Conservation (phyloP, 768 basidiomycete genomes). For the Hortiboletus campestris region DNA sequence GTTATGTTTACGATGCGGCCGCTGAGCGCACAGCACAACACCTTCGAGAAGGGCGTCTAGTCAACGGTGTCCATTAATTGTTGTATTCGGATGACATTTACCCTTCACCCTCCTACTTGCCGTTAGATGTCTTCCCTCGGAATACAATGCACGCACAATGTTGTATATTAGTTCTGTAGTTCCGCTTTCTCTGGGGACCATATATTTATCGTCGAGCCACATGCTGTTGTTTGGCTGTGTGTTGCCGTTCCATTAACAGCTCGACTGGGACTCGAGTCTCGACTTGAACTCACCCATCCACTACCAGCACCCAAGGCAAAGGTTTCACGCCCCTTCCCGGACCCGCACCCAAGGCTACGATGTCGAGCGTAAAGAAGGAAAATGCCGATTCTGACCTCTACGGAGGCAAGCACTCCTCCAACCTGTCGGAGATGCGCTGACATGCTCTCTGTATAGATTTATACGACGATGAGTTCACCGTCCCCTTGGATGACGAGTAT, state of each 20-base stretch:
- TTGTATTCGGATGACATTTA: not conserved
- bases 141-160: slow-evolving; percentile 17
- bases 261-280: not conserved
- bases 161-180: slow-evolving; percentile 28
- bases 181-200: slow-evolving; percentile 9
- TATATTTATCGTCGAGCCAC: slow-evolving; percentile 22
- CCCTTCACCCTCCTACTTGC: not conserved
- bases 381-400: slow-evolving; percentile 42
- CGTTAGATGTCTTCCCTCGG: slow-evolving; percentile 13
- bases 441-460: slow-evolving; percentile 43
- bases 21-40: slow-evolving; percentile 73
- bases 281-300: slow-evolving; percentile 8
- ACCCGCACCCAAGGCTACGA: slow-evolving; percentile 1
- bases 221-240: slow-evolving; percentile 29
- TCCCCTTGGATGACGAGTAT: slow-evolving; percentile 33
- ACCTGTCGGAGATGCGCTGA: not conserved
- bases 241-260: not conserved
- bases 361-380: slow-evolving; percentile 27
- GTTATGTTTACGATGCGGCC: slow-evolving; percentile 90
- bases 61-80: slow-evolving; percentile 48
- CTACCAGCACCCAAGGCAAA: not conserved
- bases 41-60: slow-evolving; percentile 43
- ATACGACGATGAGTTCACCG: slow-evolving; percentile 47
- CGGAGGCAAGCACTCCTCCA: slow-evolving; percentile 39
- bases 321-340: not conserved